phyloP scores from a whole-genome alignment of 2,329 filamentous ascomycete species.

The Teratosphaeria epicoccoides region DNA sequence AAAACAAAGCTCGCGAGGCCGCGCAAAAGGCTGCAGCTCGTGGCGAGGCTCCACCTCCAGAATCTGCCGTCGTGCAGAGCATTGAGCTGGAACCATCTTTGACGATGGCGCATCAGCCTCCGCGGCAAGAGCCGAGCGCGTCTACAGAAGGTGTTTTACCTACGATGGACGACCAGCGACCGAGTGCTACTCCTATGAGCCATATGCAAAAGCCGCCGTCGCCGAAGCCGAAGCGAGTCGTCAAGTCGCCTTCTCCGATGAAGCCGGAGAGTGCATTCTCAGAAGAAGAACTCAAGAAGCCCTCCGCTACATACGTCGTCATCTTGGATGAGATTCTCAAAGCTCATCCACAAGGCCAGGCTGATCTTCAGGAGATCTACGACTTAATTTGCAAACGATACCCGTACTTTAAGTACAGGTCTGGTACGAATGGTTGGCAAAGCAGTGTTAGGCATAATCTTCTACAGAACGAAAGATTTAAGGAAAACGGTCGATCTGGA shows the following conservation, averaged over 20 bases:
- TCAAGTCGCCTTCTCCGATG: conserved; percentile 50
- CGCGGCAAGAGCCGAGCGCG: background rate
- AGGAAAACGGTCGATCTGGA: conserved; percentile 48
- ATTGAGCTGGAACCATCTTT: conserved; percentile 13
- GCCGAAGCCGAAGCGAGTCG: conserved; percentile 39
- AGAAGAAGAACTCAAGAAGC: conserved; percentile 63
- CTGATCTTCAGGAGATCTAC: conserved; percentile 58
- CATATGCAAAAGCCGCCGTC: conserved; percentile 24
- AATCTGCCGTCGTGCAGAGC: conserved; percentile 18
- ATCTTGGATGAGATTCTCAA: conserved; percentile 54
- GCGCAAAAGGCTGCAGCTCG: conserved; percentile 12
- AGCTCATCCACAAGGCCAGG: conserved; percentile 43
- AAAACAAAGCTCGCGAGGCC: conserved; percentile 28
- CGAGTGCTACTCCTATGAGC: conserved; percentile 16
- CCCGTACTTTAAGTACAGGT: conserved; percentile 52
- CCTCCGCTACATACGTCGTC: conserved; percentile 51
- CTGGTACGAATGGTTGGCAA: conserved; percentile 52
- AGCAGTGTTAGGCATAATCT: conserved; percentile 58
- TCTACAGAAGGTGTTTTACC: background rate
- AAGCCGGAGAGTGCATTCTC: conserved; percentile 56
- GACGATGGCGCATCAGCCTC: background rate
- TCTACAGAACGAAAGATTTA: conserved; percentile 47
- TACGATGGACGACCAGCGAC: background rate
- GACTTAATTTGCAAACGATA: conserved; percentile 53
- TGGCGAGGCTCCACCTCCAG: conserved; percentile 19